Evolutionary conservation across 1,139 yeast species (phyloP).

Genomic region (Hanseniaspora gamundiae): DNA sequence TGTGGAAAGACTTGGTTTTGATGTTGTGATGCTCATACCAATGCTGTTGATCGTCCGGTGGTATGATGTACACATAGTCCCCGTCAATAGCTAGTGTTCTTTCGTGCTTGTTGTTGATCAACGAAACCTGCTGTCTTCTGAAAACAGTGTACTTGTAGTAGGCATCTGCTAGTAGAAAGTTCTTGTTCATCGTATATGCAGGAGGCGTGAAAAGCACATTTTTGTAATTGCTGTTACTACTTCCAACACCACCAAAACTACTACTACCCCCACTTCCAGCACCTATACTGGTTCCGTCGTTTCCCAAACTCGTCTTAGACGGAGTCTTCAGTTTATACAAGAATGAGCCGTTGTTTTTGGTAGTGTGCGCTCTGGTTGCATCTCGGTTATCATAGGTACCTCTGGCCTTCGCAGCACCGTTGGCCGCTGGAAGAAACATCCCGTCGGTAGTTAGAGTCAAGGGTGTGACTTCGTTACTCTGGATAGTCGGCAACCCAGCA

Average conservation of each 20-base stretch:
- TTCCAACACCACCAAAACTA: too few relatives aligned
- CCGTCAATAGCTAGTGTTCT: constrained; percentile 84
- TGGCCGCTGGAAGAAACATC: constrained; percentile 13
- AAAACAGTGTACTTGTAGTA: constrained; percentile 61
- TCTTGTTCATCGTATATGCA: not conserved
- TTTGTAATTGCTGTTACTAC: not conserved
- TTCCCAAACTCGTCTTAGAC: not conserved
- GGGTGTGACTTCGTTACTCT: constrained; percentile 24
- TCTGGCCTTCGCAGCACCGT: constrained; percentile 2
- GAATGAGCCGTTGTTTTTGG: not conserved
- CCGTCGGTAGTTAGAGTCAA: constrained; percentile 17
- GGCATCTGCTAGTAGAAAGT: constrained; percentile 21
- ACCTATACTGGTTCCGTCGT: not conserved
- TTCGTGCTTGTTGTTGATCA: constrained; percentile 62
- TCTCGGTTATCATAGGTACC: not conserved
- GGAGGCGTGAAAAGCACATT: not conserved
- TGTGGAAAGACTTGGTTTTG: constrained; percentile 81
- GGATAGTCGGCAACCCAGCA: constrained; percentile 23
- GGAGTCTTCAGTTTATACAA: not conserved
- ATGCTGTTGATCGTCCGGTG: constrained; percentile 31
- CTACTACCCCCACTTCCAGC: not conserved
- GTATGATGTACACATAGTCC: constrained; percentile 80
- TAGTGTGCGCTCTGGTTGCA: not conserved
- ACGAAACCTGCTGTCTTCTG: constrained; percentile 67
- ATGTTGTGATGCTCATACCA: constrained; percentile 36